Evolutionary conservation across 2,329 filamentous ascomycete genomes (phyloP).

Genomic region (Blastomyces parvus): DNA sequence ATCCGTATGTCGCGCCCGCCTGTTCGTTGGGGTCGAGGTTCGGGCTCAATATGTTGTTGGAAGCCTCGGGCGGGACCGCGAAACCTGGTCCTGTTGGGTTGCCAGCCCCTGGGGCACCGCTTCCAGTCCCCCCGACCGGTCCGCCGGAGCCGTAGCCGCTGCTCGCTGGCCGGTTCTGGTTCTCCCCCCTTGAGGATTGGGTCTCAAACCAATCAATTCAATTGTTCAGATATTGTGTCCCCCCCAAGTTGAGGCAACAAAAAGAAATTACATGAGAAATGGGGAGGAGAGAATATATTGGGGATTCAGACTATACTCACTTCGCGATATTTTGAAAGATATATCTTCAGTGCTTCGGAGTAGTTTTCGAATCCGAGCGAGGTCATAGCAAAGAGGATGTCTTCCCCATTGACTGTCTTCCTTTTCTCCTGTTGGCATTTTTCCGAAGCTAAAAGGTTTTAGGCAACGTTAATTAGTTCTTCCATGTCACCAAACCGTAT

Average conservation of each 20-base stretch:
- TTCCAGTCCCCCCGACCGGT: constrained; percentile 22
- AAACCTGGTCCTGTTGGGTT: constrained; percentile 26
- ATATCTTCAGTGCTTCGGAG: constrained; percentile 94
- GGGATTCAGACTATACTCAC: constrained; percentile 50
- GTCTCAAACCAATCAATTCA: constrained; percentile 55
- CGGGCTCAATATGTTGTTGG: constrained; percentile 38
- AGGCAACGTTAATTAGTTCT: constrained; percentile 8
- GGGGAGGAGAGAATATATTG: constrained; percentile 11
- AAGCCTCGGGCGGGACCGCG: constrained; percentile 34
- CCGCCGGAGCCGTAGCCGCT: constrained; percentile 38
- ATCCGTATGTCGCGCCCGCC: constrained; percentile 37
- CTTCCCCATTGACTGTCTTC: constrained; percentile 97
- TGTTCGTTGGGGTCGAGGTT: constrained; percentile 38
- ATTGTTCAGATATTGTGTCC: constrained; percentile 41
- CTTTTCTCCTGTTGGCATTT: constrained; percentile 99
- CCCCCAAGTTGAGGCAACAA: constrained; percentile 28
- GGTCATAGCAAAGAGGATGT: constrained; percentile 98
- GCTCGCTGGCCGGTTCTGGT: constrained; percentile 49
- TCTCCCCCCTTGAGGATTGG: constrained; percentile 63
- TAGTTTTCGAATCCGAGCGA: constrained; percentile 99
- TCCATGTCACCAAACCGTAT: constrained; percentile 10
- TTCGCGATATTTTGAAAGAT: constrained; percentile 94
- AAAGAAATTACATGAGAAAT: constrained; percentile 24
- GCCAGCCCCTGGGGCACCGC: constrained; percentile 17
- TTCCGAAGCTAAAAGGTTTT: constrained; percentile 64